Base-by-base conservation (phyloP, 2,329 filamentous ascomycete genomes). In the Fusarium equiseti region DNA sequence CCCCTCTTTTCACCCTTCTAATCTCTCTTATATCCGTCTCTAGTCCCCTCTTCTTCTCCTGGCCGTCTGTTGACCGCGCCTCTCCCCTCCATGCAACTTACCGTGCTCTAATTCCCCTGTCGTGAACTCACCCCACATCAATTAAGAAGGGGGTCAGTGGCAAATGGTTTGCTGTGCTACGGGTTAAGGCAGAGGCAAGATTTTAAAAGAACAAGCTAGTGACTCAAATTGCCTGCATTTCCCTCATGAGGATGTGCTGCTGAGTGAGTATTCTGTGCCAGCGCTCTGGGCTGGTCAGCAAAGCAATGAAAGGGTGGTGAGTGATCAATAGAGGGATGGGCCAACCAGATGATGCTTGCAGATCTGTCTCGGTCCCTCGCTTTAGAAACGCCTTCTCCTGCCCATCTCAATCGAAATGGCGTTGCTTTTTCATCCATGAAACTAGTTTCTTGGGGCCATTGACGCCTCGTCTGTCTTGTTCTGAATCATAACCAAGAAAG, bases 61-160 rank as follows among this genome's bases (percentile, higher is more conserved):
- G 10, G 48, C 48, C 7, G 40, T 27, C 52, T 40, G 45, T 64
- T 59, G 62, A 63, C 68, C 67, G 68, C 61, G 55, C 54, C 69
- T 73, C 66, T 66, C 53, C 44, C 63, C 63, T 66, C 49, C 61
- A 66, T 66, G 63, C 32, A 46, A 53, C 52, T 58, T 49, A 44
- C 62, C 62, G 55, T 66, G 43, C 54, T 65, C 50, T 68, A 66
- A 56, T 65, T 66, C 63, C 61, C 66, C 62, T 62, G 59, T 55
- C 60, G 35, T 55, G 54, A 61, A 62, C 59, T 74, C 71, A 71
- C 70, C 66, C 71, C 71, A 74, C 66, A 74, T 58, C 54, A 48
- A 59, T 61, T 46, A 51, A 54, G 59, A 66, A 65, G 59, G 42
- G 45, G 65, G 66, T 60, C 58, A 49, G 72, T 68, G 70, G 68